A percentile compares a stretch with the other conserved stretches of the same genome.
Conservation (phyloP, 1,139 yeast genomes). For the Yamadazyma pseudoaaseri region DNA sequence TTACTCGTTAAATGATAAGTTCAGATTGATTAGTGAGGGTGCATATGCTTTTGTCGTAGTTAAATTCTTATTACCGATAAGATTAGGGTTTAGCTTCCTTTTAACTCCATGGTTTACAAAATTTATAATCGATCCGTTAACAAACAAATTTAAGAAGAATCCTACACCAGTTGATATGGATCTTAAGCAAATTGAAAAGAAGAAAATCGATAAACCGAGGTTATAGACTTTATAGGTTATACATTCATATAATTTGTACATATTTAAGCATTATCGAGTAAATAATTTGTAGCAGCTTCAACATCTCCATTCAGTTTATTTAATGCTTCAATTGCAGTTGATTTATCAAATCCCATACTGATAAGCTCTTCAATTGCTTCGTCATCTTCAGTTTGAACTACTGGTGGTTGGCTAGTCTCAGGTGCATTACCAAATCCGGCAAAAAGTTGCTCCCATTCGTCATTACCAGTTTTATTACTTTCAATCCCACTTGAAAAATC, state of each 20-base stretch:
- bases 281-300: conserved; percentile 79
- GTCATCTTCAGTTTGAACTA: conserved; percentile 3
- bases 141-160: conserved; percentile 27
- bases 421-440: conserved; percentile 77
- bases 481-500: conserved; percentile 5
- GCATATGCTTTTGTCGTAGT: conserved; percentile 84
- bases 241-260: too few relatives aligned
- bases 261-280: conserved; percentile 57
- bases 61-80: conserved; percentile 59
- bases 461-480: conserved; percentile 34
- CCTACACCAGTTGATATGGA: conserved; percentile 1
- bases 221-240: too few relatives aligned
- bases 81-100: conserved; percentile 56
- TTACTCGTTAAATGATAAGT: conserved; percentile 50
- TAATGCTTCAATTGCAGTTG: conserved; percentile 67
- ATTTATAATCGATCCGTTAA: conserved; percentile 55
- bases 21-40: conserved; percentile 70
- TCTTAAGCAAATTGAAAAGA: conserved; percentile 11
- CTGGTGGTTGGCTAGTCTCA: conserved; percentile 8
- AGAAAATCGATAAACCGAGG: conserved; percentile 33
- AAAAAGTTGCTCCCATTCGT: conserved; percentile 94
- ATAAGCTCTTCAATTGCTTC: conserved; percentile 55
- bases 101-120: conserved; percentile 70
- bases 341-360: conserved; percentile 84
- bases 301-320: conserved; percentile 69